A percentile compares a stretch with the other conserved stretches of the same genome.
Conservation (phyloP, 495 filamentous ascomycete species). For the Cercophora sp. region DNA sequence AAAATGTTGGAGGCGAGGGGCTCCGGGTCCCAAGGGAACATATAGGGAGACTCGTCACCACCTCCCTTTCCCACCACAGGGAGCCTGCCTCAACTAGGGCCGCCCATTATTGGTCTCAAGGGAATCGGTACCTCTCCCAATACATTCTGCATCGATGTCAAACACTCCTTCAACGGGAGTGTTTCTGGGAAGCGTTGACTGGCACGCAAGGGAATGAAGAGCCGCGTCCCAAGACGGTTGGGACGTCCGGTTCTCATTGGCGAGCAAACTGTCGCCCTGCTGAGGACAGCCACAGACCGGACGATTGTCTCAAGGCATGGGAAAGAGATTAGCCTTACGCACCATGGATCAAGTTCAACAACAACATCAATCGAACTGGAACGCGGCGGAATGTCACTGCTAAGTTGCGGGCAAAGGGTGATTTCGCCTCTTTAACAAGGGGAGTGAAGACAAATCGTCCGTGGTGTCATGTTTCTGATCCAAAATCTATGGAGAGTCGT, state of each 20-base stretch:
- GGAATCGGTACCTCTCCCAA: slow-evolving; percentile 11
- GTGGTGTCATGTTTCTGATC: slow-evolving; percentile 4
- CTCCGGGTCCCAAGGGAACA: no score
- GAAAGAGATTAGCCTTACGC: slow-evolving; percentile 23
- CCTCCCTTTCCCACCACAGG: no score
- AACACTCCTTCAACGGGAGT: slow-evolving; percentile 10
- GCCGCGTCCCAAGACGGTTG: slow-evolving; percentile 1
- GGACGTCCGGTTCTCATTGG: no score
- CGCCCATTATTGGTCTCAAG: slow-evolving; percentile 15
- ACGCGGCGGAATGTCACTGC: no score
- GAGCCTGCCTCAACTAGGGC: slow-evolving; percentile 13
- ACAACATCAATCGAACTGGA: not conserved
- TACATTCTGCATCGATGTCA: no score
- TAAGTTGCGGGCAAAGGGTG: no score
- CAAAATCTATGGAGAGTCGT: slow-evolving; percentile 19
- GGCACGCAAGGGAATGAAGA: slow-evolving; percentile 42
- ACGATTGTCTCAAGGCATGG: slow-evolving; percentile 19
- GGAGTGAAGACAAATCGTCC: slow-evolving; percentile 18
- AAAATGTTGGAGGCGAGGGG: slow-evolving; percentile 28
- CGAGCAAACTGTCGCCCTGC: slow-evolving; percentile 10
- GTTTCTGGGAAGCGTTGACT: slow-evolving; percentile 27
- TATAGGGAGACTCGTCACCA: no score
- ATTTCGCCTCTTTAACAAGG: slow-evolving; percentile 21
- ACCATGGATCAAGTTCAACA: slow-evolving; percentile 13
- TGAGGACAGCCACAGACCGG: slow-evolving; percentile 9